Evolutionary conservation across 306 rosid genomes (phyloP).

Genomic region (Malus orientalis): DNA sequence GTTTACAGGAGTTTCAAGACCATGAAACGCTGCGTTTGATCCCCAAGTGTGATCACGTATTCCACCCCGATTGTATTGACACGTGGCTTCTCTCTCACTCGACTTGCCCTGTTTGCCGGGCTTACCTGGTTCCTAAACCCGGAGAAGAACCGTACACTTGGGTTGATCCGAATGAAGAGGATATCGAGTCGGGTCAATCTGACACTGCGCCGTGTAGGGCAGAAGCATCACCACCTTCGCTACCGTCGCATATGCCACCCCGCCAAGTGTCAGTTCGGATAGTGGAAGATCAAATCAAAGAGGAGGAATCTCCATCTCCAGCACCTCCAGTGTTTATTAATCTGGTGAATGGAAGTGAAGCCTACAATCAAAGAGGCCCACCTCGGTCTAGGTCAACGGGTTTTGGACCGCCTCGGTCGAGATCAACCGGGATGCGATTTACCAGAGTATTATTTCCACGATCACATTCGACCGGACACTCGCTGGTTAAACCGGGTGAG

Average conservation of each 20-base stretch:
- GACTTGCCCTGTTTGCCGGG: constrained; percentile 90
- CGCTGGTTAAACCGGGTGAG: constrained; percentile 35
- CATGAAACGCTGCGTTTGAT: constrained; percentile 84
- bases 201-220: background rate
- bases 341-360: background rate
- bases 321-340: background rate
- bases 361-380: constrained; percentile 20
- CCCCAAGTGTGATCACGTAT: constrained; percentile 80
- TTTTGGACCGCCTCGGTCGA: constrained; percentile 5
- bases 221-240: background rate
- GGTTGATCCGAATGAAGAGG: constrained; percentile 6
- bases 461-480: constrained; percentile 24
- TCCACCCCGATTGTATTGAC: constrained; percentile 71
- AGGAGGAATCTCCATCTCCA: background rate
- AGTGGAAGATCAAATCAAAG: background rate
- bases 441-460: background rate
- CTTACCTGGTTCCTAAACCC: constrained; percentile 43
- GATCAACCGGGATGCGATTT: background rate
- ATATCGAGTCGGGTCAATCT: background rate
- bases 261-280: constrained; percentile 14
- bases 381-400: constrained; percentile 34
- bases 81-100: constrained; percentile 64
- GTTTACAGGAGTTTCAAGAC: constrained; percentile 69
- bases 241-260: background rate
- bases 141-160: constrained; percentile 23